phyloP scores from a whole-genome alignment of 75 land plant species.

The Sequoiadendron giganteum region DNA sequence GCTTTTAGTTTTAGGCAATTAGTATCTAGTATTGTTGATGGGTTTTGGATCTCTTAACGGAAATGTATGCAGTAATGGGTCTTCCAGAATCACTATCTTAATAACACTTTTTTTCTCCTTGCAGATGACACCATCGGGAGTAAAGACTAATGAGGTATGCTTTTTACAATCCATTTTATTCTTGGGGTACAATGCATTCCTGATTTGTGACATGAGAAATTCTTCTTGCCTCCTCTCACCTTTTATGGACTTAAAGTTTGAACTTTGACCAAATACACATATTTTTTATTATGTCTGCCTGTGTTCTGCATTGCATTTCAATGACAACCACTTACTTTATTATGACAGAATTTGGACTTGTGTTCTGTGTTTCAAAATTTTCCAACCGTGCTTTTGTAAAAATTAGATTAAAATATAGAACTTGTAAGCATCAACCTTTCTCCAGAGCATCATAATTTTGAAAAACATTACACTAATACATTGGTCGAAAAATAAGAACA shows the following conservation, averaged over 20 bases:
- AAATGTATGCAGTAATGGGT: neutral
- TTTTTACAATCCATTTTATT: neutral
- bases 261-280: neutral
- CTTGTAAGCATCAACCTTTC: neutral
- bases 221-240: neutral
- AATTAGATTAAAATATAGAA: no score
- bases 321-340: neutral
- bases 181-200: neutral
- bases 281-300: neutral
- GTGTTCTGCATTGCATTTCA: neutral
- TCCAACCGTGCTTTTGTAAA: neutral
- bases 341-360: neutral
- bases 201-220: neutral
- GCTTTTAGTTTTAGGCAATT: neutral
- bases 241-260: neutral
- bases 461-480: no score
- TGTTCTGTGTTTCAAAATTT: neutral
- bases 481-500: neutral
- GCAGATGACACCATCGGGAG: conserved; percentile 56
- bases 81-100: neutral
- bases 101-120: conserved; percentile 7
- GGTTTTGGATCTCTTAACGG: neutral
- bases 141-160: conserved; percentile 60
- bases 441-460: neutral
- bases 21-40: neutral